Conservation (phyloP, 192 early-diverging fungal genomes). For the Coemansia sp. region DNA sequence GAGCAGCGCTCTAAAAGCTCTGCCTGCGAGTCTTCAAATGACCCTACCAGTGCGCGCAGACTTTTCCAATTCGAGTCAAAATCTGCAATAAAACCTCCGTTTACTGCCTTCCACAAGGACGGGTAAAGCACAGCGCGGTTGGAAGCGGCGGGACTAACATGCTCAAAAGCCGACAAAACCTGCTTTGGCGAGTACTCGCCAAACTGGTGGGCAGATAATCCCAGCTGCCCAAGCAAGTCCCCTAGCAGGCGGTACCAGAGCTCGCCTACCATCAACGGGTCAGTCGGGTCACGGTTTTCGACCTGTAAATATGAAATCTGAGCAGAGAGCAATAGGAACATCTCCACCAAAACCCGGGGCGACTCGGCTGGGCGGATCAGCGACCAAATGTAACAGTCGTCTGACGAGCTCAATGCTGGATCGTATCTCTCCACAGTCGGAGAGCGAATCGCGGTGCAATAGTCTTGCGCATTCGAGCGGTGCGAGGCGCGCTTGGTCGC, state of each 20-base stretch:
- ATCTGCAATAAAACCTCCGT: neutral
- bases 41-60: constrained; percentile 12
- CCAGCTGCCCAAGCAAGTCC: constrained; percentile 33
- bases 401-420: neutral
- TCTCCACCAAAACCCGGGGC: constrained; percentile 20
- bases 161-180: constrained; percentile 17
- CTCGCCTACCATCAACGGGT: constrained; percentile 14
- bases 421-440: constrained; percentile 1
- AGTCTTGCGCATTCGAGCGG: neutral
- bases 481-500: neutral
- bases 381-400: constrained; percentile 23
- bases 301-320: constrained; percentile 29
- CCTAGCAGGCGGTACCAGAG: constrained; percentile 31
- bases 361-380: constrained; percentile 27
- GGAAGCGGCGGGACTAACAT: constrained; percentile 13
- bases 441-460: neutral
- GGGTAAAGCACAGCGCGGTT: constrained; percentile 19
- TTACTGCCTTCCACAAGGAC: constrained; percentile 19
- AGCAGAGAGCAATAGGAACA: constrained; percentile 35
- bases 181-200: constrained; percentile 17
- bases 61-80: constrained; percentile 25
- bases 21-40: constrained; percentile 8
- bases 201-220: constrained; percentile 21
- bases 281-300: constrained; percentile 5
- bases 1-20: constrained; percentile 16